phyloP scores from a whole-genome alignment of 1,139 yeast genomes.

The Zygoascus hellenicus region DNA sequence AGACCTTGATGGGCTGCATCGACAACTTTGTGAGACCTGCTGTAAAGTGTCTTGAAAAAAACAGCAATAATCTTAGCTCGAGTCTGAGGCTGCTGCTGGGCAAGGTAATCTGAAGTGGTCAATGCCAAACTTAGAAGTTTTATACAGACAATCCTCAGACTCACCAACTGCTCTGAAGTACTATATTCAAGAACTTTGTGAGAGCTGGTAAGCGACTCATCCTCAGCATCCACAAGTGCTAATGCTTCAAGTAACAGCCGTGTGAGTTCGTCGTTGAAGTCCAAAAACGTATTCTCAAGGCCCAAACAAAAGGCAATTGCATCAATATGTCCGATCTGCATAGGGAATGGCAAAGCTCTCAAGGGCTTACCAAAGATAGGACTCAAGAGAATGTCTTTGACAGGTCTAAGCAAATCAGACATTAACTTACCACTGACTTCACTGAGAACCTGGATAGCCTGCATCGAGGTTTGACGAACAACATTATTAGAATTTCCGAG shows the following conservation, averaged over 20 bases:
- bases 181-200: constrained; percentile 80
- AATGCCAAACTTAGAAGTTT: constrained; percentile 75
- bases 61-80: constrained; percentile 85
- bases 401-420: constrained; percentile 72
- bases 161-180: constrained; percentile 81
- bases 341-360: constrained; percentile 93
- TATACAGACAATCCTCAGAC: constrained; percentile 84
- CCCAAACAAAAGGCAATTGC: constrained; percentile 88
- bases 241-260: constrained; percentile 82
- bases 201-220: constrained; percentile 84
- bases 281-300: constrained; percentile 72
- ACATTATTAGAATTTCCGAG: constrained; percentile 80
- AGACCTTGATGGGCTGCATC: constrained; percentile 91
- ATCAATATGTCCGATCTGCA: constrained; percentile 98
- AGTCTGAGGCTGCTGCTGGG: constrained; percentile 74
- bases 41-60: constrained; percentile 87
- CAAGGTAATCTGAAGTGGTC: constrained; percentile 40
- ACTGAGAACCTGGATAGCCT: constrained; percentile 60
- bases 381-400: constrained; percentile 72
- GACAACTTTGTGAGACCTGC: constrained; percentile 78
- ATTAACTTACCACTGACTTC: constrained; percentile 65
- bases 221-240: constrained; percentile 96
- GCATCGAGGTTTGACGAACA: constrained; percentile 79
- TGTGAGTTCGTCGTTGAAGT: constrained; percentile 82
- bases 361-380: constrained; percentile 97